Percentiles rank a stretch among this genome's conserved stretches.
phyloP scores from a whole-genome alignment of 495 filamentous ascomycete genomes.

The Aspergillus conjunctus region DNA sequence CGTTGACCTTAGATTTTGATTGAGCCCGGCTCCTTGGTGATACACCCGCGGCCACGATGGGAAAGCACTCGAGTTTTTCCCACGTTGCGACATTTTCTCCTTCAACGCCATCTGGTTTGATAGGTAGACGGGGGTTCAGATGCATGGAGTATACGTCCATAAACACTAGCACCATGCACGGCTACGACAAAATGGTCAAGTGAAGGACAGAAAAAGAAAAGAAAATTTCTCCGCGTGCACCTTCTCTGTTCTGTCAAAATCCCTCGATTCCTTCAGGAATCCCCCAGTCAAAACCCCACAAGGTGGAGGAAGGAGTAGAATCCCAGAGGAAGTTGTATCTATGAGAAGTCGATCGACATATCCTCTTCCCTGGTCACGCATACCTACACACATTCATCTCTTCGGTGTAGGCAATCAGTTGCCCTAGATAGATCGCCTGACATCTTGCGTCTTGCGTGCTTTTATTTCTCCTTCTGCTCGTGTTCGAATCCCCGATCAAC shows the following conservation, averaged over 20 bases:
- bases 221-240: conserved; percentile 1
- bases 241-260: conserved; percentile 1
- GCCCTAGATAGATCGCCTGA: conserved; percentile 17
- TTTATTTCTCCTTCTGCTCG: conserved; percentile 4
- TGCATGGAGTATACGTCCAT: conserved; percentile 21
- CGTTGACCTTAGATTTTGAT: conserved; percentile 2
- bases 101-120: conserved; percentile 21
- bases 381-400: background rate
- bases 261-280: background rate
- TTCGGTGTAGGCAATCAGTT: background rate
- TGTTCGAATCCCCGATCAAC: background rate
- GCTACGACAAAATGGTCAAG: background rate
- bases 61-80: background rate
- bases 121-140: conserved; percentile 3
- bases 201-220: background rate
- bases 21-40: conserved; percentile 4
- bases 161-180: conserved; percentile 11
- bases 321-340: conserved; percentile 1
- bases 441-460: conserved; percentile 10
- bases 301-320: background rate
- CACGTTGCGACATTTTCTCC: conserved; percentile 21
- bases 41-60: conserved; percentile 6
- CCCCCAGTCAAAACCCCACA: background rate
- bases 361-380: background rate
- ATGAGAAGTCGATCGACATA: background rate